Base-by-base conservation (phyloP, 208 protist species). In the Herpetomonas tarakana region DNA sequence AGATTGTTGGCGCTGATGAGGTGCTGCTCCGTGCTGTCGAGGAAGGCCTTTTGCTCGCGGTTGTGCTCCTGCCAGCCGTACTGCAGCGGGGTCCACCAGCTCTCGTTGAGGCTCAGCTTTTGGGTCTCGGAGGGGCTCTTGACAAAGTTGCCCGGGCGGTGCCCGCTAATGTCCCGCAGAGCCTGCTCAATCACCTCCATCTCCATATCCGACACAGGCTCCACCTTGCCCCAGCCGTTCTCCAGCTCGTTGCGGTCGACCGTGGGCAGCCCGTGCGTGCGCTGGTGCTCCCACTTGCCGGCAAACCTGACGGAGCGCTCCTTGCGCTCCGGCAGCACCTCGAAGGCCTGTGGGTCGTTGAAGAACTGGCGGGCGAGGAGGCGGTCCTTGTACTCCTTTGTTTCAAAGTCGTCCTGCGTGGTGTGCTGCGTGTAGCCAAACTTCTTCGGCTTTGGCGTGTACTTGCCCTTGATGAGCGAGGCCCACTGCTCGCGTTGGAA, bases 351-450 rank as follows among this genome's bases (percentile, higher is more conserved):
- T 45, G 90, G 84, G 52, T 88, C 81, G 41, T 86, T 67, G 74
- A 92, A 95, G 69, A 83, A 92, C 67, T 94, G 86, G 35, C 82
- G 80, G 4, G 85, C 79, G 19, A 91, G 74, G 25, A 97, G 62
- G 0, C 91, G 71, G 47, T 94, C 84, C 58, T 83, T 85, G 76
- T 94, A 94, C 71, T 97, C 91, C 76, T 94, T 93, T 2, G 91
- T 97, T 46, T 83, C 71, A 68, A 93, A 95, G 83, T 97, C 91
- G 65, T 94, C 88, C 30, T 90, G 55, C 11, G 83, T 89, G 41
- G 58, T 89, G 78, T 96, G 86, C 62, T 96, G 90, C 39, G 82
- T 74, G 81, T 96, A 96, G 60, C 86, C 86, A 70, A 91, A 91
- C 29, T 71, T 71, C 70, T 93, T 93, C 44, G 66, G 56, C 71